Evolutionary conservation across 306 rosid species (phyloP), one percentile per base, ranked within the genome.

Genomic region (Myrica gale): DNA sequence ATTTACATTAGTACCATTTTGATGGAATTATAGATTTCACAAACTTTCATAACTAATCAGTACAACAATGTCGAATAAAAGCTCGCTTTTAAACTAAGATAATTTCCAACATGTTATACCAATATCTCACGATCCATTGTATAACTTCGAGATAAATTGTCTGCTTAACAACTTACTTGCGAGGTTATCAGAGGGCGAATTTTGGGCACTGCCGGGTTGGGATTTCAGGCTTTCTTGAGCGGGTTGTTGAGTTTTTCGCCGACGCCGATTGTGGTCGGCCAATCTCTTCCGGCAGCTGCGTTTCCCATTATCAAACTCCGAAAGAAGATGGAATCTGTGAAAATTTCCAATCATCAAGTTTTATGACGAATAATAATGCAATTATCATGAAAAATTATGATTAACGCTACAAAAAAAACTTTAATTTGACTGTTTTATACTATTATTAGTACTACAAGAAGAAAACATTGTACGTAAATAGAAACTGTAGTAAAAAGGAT

Each of bases 281-380:
- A 95, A 42, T 75, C 99, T 88, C 86, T 92, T 95, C 82, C 99
- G 87, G 87, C 99, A 95, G 82, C 99, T 95, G 45, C 99, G 93
- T 78, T 95, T 95, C 60, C 99, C 99, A 47, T 95, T 92, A 70
- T 95, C 99, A 43, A 95, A 95, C 84, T 95, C 99, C 4, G 90
- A 70, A n/a, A 95, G 92, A 44, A 90, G 87, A 82, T 95, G 99
- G 72, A 95, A 95, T 89, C 99, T 95, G 85, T 71, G 71, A n/a
- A 17, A 54, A 37, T 3, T 13, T n/a, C 4, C 19, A 19, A 47
- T 68, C 43, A 32, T 3, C 47, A 9, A 15, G 6, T 32, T 32
- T 16, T 32, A 23, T 12, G 17, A 7, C 41, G 17, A 7, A 17
- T 7, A 26, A 13, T 61, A 61, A 61, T 32, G 44, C 68, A 26